A percentile compares a stretch with the other conserved stretches of the same genome.
These are phyloP conservation scores for Candida oleophila DNA, from an alignment of 805 yeast species.

Conservation along the genomic window DNA sequence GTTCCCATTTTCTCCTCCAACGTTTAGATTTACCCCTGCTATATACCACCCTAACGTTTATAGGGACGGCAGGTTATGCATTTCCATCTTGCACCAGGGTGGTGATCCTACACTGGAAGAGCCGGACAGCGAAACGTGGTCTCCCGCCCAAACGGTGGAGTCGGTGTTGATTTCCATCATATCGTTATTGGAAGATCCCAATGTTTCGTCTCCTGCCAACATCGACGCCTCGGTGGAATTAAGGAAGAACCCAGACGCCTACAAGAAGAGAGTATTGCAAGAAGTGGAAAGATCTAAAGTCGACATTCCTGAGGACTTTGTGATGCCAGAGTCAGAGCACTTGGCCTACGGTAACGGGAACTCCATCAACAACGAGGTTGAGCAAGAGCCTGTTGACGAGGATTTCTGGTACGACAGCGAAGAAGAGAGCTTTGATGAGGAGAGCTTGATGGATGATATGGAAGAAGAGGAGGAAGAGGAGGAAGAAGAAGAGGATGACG, in stretches of 20 bases:
- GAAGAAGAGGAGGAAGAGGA: conserved; percentile 54
- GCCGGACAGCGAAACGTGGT: conserved; percentile 93
- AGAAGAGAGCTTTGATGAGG: conserved; percentile 47
- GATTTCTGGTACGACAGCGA: conserved; percentile 78
- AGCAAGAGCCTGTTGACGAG: conserved; percentile 66
- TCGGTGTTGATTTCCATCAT: conserved; percentile 86
- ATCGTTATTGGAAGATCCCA: conserved; percentile 90
- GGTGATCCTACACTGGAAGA: conserved; percentile 91
- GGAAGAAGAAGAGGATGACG: conserved; percentile 60
- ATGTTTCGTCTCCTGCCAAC: conserved; percentile 90
- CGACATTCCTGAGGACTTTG: conserved; percentile 85
- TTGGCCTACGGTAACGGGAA: conserved; percentile 35
- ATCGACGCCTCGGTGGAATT: conserved; percentile 93
- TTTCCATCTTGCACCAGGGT: conserved; percentile 86
- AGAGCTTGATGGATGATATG: conserved; percentile 47
- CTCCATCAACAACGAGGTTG: conserved; percentile 38
- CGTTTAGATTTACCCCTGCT: conserved; percentile 88
- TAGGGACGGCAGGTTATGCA: conserved; percentile 89
- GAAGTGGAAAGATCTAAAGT: conserved; percentile 82
- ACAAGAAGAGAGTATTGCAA: conserved; percentile 68
- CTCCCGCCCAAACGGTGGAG: conserved; percentile 91
- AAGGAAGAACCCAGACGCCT: conserved; percentile 76
- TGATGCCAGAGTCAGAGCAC: conserved; percentile 70
- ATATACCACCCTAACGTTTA: conserved; percentile 95
- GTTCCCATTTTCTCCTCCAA: conserved; percentile 91